Percentiles rank a stretch among this genome's conserved stretches.
phyloP scores from a whole-genome alignment of 2,329 filamentous ascomycete species.

The Cytospora chrysosperma region DNA sequence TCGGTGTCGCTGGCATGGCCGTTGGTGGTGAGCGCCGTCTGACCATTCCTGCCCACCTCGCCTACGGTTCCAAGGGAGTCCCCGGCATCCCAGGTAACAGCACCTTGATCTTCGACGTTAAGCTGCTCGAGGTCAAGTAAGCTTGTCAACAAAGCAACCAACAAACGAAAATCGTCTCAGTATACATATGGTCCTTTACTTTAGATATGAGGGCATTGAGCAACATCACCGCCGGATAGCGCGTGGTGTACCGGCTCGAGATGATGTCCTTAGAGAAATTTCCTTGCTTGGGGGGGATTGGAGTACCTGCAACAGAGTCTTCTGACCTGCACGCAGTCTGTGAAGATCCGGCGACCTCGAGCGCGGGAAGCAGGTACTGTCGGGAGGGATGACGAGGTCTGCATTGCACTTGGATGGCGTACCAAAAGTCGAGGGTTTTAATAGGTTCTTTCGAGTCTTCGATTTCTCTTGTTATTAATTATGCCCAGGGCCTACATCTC shows the following conservation, averaged over 20 bases:
- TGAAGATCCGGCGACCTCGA: slow-evolving; percentile 38
- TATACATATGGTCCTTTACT: not conserved
- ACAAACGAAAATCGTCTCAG: not conserved
- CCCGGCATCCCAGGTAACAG: slow-evolving; percentile 91
- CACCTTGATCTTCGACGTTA: slow-evolving; percentile 87
- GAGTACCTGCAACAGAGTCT: slow-evolving; percentile 41
- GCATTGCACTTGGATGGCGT: slow-evolving; percentile 51
- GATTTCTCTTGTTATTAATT: slow-evolving; percentile 21
- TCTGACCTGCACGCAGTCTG: slow-evolving; percentile 47
- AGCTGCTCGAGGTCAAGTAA: slow-evolving; percentile 82
- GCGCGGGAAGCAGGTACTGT: slow-evolving; percentile 40
- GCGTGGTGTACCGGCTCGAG: not conserved
- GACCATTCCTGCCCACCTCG: slow-evolving; percentile 81
- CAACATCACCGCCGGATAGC: not conserved
- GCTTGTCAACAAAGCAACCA: slow-evolving; percentile 21
- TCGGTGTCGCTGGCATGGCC: slow-evolving; percentile 88
- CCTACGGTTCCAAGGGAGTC: slow-evolving; percentile 80
- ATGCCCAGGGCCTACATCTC: slow-evolving; percentile 10
- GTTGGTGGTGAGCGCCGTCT: slow-evolving; percentile 92
- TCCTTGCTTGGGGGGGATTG: slow-evolving; percentile 21
- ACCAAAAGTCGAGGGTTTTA: slow-evolving; percentile 37
- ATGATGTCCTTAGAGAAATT: slow-evolving; percentile 9
- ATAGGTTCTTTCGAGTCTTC: slow-evolving; percentile 24
- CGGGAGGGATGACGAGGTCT: slow-evolving; percentile 51
- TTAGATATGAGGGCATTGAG: not conserved